Evolutionary conservation across 495 filamentous ascomycete species (phyloP).

Genomic region (Schizothecium vesticola): DNA sequence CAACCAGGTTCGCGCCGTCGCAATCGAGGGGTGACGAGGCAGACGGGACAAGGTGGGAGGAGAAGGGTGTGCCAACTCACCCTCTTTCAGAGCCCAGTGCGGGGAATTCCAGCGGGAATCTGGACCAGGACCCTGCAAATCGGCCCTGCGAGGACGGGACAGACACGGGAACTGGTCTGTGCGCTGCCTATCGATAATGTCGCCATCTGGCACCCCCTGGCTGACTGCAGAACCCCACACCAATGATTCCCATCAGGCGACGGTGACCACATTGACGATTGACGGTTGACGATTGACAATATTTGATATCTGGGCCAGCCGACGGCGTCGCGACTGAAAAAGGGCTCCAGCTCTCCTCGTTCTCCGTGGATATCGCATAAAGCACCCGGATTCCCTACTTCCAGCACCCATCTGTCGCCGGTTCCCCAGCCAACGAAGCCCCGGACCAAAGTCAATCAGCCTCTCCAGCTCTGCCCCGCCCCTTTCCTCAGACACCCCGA

Average conservation of each 20-base stretch:
- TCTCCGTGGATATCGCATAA: neutral
- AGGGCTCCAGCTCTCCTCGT: neutral
- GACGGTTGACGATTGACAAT: neutral
- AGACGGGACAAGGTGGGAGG: neutral
- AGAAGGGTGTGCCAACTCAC: neutral
- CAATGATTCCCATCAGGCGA: neutral
- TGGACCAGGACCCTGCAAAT: neutral
- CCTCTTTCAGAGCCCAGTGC: neutral
- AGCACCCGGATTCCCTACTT: neutral
- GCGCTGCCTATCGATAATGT: neutral
- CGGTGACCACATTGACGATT: neutral
- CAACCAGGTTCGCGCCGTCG: neutral
- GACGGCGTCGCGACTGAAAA: neutral
- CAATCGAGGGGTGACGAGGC: neutral
- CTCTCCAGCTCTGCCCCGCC: constrained; percentile 2
- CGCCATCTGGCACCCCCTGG: neutral
- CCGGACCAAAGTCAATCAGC: neutral
- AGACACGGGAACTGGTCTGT: neutral
- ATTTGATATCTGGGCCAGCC: neutral
- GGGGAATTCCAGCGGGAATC: neutral
- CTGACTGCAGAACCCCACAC: neutral
- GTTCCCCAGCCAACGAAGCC: neutral
- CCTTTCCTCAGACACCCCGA: neutral
- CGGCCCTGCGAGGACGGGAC: neutral
- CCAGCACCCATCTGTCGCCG: neutral